These are phyloP conservation scores for Calocera cornea DNA, from an alignment of 768 basidiomycete species.

Conservation along the genomic window DNA sequence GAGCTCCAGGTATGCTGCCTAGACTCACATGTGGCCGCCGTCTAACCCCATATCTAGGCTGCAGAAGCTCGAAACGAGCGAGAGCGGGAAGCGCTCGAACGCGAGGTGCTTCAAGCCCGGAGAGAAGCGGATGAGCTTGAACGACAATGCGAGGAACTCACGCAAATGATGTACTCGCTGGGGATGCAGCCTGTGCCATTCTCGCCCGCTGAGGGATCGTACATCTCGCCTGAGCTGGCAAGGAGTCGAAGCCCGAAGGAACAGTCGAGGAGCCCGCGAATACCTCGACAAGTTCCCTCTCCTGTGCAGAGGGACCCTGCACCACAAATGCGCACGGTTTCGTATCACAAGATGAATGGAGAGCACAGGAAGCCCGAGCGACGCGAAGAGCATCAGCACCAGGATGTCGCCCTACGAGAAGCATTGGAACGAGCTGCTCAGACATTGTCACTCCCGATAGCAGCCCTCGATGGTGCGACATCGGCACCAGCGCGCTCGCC, in stretches of 20 bases:
- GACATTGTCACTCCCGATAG: neutral
- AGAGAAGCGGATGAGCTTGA: neutral
- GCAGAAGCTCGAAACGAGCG: neutral
- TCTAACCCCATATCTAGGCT: neutral
- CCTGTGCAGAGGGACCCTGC: neutral
- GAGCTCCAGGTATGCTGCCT: neutral
- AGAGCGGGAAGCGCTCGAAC: neutral
- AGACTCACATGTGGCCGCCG: neutral
- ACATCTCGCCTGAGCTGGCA: neutral
- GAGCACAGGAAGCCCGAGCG: neutral
- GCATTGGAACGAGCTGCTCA: neutral
- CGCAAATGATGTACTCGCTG: neutral
- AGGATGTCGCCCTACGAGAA: neutral
- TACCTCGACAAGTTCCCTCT: neutral
- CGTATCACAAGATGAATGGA: neutral
- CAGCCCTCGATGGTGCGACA: neutral
- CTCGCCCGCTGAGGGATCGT: neutral
- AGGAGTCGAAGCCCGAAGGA: neutral
- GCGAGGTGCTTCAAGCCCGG: neutral
- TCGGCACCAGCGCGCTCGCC: neutral
- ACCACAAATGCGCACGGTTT: neutral
- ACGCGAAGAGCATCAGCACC: neutral
- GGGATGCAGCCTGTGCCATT: neutral
- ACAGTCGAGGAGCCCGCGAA: neutral
- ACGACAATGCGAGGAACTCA: neutral